phyloP scores from a whole-genome alignment of 129 eudicot genomes.

The Flaveria brownii region DNA sequence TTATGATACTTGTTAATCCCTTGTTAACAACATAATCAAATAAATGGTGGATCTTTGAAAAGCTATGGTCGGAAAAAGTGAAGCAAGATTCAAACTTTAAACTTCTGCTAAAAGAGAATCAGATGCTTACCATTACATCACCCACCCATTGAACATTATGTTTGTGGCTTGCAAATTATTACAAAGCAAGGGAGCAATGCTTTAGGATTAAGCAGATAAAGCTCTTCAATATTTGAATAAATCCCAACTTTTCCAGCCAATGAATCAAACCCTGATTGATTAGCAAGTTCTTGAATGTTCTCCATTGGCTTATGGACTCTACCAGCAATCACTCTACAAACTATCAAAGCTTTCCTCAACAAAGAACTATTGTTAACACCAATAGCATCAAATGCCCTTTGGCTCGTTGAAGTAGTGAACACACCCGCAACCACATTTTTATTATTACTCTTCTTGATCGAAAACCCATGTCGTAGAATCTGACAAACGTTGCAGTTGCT shows the following conservation, averaged over 20 bases:
- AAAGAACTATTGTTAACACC: slow-evolving; percentile 27
- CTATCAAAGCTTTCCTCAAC: slow-evolving; percentile 69
- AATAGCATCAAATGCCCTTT: slow-evolving; percentile 66
- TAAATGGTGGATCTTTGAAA: too few species aligned
- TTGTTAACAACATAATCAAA: too few species aligned
- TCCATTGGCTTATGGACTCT: slow-evolving; percentile 89
- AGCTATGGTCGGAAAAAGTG: too few species aligned
- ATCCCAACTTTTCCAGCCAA: slow-evolving; percentile 97
- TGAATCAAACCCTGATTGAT: slow-evolving; percentile 89
- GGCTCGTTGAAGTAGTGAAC: slow-evolving; percentile 86
- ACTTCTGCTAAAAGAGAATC: too few species aligned
- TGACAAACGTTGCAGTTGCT: slow-evolving; percentile 67
- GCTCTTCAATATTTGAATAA: slow-evolving; percentile 81
- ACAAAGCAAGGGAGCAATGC: slow-evolving; percentile 93
- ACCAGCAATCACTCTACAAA: slow-evolving; percentile 93
- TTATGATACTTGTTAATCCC: too few species aligned
- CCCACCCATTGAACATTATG: background rate
- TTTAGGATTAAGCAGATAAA: slow-evolving; percentile 69
- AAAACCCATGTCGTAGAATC: slow-evolving; percentile 58
- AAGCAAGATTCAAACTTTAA: too few species aligned
- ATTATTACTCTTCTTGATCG: slow-evolving; percentile 39
- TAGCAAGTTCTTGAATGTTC: slow-evolving; percentile 71
- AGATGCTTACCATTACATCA: too few species aligned
- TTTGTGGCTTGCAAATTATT: slow-evolving; percentile 66
- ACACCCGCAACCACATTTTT: slow-evolving; percentile 54